These are phyloP conservation scores for Infundibulicybe gibba DNA, from an alignment of 768 basidiomycete genomes.

Conservation along the genomic window DNA sequence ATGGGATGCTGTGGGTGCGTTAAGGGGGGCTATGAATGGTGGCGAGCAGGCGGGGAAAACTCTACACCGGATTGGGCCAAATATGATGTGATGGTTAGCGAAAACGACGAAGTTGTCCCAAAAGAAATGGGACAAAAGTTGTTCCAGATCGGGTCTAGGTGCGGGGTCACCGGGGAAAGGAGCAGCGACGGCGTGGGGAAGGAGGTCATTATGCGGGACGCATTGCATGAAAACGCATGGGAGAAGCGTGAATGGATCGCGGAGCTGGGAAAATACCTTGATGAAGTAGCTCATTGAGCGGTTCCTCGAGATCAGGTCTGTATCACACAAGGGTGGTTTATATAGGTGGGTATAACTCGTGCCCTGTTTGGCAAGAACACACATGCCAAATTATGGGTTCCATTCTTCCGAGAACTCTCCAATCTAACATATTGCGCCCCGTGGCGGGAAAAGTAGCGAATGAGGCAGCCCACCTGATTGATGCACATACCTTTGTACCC, in stretches of 20 bases:
- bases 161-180: neutral
- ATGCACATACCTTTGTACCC: too few species aligned
- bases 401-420: too few species aligned
- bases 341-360: too few species aligned
- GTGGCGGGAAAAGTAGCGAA: too few species aligned
- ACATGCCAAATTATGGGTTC: too few species aligned
- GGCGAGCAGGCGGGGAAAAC: constrained; percentile 1
- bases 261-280: constrained; percentile 13
- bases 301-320: too few species aligned
- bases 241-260: constrained; percentile 20
- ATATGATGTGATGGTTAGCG: constrained; percentile 35
- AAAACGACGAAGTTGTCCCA: constrained; percentile 45
- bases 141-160: neutral
- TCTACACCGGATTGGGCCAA: constrained; percentile 11
- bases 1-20: constrained; percentile 39
- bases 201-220: constrained; percentile 23
- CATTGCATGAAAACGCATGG: constrained; percentile 38
- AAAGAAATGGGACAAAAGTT: constrained; percentile 28
- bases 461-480: too few species aligned
- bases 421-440: too few species aligned
- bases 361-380: too few species aligned
- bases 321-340: too few species aligned
- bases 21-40: constrained; percentile 1
- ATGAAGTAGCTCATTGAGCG: neutral
- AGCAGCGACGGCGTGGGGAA: neutral